phyloP scores from a whole-genome alignment of 495 filamentous ascomycete species.

The Cercophora newfieldiana region DNA sequence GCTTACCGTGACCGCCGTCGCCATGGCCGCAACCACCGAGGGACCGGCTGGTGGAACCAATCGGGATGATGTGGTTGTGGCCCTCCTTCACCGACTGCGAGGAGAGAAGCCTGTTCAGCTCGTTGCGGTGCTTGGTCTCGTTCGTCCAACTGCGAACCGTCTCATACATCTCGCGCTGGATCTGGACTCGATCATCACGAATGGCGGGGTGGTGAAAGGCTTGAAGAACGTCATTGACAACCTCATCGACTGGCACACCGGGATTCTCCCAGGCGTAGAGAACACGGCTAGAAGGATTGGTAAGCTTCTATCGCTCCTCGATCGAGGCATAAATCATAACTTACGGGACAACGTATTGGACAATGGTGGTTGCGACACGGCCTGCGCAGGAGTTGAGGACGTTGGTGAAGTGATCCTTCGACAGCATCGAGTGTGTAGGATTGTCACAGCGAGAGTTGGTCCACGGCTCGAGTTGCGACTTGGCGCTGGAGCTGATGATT shows the following conservation, averaged over 20 bases:
- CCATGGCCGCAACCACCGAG: slow-evolving; percentile 39
- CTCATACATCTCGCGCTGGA: slow-evolving; percentile 83
- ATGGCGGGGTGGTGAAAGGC: slow-evolving; percentile 90
- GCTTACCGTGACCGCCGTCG: slow-evolving; percentile 53
- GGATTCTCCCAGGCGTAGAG: slow-evolving; percentile 90
- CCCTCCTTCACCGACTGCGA: slow-evolving; percentile 79
- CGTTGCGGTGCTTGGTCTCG: slow-evolving; percentile 60
- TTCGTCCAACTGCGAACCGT: slow-evolving; percentile 77
- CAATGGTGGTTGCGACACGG: slow-evolving; percentile 71
- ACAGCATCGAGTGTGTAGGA: slow-evolving; percentile 91
- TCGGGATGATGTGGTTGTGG: slow-evolving; percentile 63
- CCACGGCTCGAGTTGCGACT: slow-evolving; percentile 91
- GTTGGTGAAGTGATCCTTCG: slow-evolving; percentile 96
- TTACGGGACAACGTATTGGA: slow-evolving; percentile 79
- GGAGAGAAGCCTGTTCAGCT: slow-evolving; percentile 67
- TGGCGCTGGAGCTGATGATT: slow-evolving; percentile 75
- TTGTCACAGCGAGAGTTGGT: slow-evolving; percentile 80
- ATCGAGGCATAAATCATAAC: slow-evolving; percentile 19
- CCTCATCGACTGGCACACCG: slow-evolving; percentile 72
- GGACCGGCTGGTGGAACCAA: slow-evolving; percentile 10
- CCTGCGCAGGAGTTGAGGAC: slow-evolving; percentile 86
- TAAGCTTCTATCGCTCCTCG: slow-evolving; percentile 7
- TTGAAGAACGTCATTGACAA: slow-evolving; percentile 70
- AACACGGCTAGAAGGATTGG: slow-evolving; percentile 55
- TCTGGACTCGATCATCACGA: slow-evolving; percentile 67